Conservation (phyloP, 2,329 filamentous ascomycete genomes). For the Ophiostoma piceae region DNA sequence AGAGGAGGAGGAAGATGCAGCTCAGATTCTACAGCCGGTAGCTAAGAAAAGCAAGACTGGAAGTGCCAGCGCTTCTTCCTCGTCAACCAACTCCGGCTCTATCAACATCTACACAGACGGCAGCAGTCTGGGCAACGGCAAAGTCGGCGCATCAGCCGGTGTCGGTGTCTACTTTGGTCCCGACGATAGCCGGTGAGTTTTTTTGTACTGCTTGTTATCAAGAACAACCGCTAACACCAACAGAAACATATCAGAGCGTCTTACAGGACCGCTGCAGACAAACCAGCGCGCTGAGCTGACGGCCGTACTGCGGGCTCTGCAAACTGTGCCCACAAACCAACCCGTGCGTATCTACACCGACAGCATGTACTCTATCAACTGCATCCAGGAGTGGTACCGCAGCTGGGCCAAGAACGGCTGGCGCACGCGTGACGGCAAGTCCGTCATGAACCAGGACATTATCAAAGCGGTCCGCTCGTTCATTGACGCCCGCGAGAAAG, state of each 20-base stretch:
- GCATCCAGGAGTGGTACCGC: constrained; percentile 74
- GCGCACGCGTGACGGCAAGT: constrained; percentile 59
- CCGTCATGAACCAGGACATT: constrained; percentile 83
- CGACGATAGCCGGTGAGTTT: constrained; percentile 48
- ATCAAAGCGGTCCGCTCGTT: constrained; percentile 65
- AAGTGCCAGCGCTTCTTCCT: background rate
- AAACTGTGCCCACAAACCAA: constrained; percentile 63
- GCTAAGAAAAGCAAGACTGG: constrained; percentile 36
- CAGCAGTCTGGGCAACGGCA: constrained; percentile 56
- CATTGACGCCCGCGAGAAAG: constrained; percentile 62
- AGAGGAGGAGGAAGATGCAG: constrained; percentile 30
- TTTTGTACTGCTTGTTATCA: background rate
- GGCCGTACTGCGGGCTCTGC: constrained; percentile 76
- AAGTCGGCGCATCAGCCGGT: constrained; percentile 50
- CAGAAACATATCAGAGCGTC: constrained; percentile 65
- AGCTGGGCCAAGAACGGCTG: constrained; percentile 74
- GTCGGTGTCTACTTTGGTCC: constrained; percentile 60
- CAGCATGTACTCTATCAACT: constrained; percentile 85
- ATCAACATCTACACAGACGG: constrained; percentile 58
- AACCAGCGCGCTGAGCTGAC: constrained; percentile 96
- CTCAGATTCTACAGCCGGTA: constrained; percentile 35
- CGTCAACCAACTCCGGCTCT: constrained; percentile 29
- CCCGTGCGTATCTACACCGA: constrained; percentile 78
- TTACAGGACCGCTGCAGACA: constrained; percentile 71
- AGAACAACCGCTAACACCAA: constrained; percentile 27